Conservation (phyloP, 352 stramenopile species). For the Phytophthora ohioensis region DNA sequence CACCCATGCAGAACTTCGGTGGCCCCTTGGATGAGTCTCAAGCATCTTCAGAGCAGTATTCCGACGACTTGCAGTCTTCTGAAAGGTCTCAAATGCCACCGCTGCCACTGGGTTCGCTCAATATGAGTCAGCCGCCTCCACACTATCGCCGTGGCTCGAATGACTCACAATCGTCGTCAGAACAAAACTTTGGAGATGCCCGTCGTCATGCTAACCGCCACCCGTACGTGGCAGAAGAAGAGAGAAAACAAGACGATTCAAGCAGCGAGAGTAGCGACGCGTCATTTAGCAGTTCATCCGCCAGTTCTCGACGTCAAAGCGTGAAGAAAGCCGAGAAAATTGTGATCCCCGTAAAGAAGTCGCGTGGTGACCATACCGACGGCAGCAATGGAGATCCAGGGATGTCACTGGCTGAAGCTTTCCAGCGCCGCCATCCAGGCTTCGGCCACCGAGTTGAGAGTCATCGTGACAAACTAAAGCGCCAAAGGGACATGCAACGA, state of each 20-base stretch:
- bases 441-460: slow-evolving; percentile 52
- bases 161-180: slow-evolving; percentile 19
- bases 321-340: slow-evolving; percentile 31
- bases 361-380: background rate
- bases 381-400: slow-evolving; percentile 13
- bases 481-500: slow-evolving; percentile 38
- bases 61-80: background rate
- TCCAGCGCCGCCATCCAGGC: slow-evolving; percentile 61
- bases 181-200: slow-evolving; percentile 2
- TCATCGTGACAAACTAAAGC: slow-evolving; percentile 43
- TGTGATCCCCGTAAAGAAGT: slow-evolving; percentile 24
- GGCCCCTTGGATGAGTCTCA: slow-evolving; percentile 1
- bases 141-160: background rate
- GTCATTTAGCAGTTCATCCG: slow-evolving; percentile 14
- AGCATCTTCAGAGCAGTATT: slow-evolving; percentile 19
- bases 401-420: slow-evolving; percentile 68
- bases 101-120: slow-evolving; percentile 43
- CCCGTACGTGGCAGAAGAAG: slow-evolving; percentile 33
- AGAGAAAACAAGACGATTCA: slow-evolving; percentile 35
- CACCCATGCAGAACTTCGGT: slow-evolving; percentile 27
- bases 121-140: slow-evolving; percentile 60
- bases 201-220: background rate
- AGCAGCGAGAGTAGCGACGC: slow-evolving; percentile 21
- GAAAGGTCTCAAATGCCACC: slow-evolving; percentile 31
- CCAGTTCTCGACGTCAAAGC: slow-evolving; percentile 17